Evolutionary conservation across 2,329 filamentous ascomycete genomes (phyloP).

Genomic region (Raffaelea arxii): DNA sequence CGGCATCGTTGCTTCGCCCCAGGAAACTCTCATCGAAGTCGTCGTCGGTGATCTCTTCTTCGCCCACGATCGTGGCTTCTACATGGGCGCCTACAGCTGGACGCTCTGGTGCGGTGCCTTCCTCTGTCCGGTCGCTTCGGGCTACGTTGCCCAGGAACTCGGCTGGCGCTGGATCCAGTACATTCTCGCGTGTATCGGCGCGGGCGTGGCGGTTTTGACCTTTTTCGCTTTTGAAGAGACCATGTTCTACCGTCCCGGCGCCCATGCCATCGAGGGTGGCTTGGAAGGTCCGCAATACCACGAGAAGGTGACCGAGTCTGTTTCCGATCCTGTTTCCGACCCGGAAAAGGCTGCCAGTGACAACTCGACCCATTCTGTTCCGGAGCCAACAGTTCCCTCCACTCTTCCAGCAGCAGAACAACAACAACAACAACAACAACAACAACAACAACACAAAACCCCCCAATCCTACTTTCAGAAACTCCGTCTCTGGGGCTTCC

Average conservation of each 20-base stretch:
- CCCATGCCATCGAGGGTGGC: neutral
- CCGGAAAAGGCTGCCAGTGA: constrained; percentile 11
- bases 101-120: constrained; percentile 20
- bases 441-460: too few relatives aligned
- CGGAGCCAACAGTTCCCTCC: constrained; percentile 22
- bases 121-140: constrained; percentile 19
- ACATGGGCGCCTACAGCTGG: constrained; percentile 20
- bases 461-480: constrained; percentile 15
- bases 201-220: constrained; percentile 21
- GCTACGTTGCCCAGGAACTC: constrained; percentile 20
- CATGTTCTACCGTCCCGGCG: constrained; percentile 12
- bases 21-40: constrained; percentile 27
- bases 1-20: constrained; percentile 32
- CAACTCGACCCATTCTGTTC: constrained; percentile 12
- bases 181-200: constrained; percentile 20
- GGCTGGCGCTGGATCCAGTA: constrained; percentile 26
- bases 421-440: too few relatives aligned
- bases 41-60: constrained; percentile 28
- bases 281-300: neutral
- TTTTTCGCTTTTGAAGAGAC: constrained; percentile 21
- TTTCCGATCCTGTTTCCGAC: neutral
- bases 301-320: constrained; percentile 20
- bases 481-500: constrained; percentile 12
- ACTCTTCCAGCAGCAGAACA: constrained; percentile 5
- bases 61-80: constrained; percentile 25